Percentiles rank a stretch among this genome's conserved stretches.
Conservation (phyloP, 2,329 filamentous ascomycete species). For the Epichloe sylvatica region DNA sequence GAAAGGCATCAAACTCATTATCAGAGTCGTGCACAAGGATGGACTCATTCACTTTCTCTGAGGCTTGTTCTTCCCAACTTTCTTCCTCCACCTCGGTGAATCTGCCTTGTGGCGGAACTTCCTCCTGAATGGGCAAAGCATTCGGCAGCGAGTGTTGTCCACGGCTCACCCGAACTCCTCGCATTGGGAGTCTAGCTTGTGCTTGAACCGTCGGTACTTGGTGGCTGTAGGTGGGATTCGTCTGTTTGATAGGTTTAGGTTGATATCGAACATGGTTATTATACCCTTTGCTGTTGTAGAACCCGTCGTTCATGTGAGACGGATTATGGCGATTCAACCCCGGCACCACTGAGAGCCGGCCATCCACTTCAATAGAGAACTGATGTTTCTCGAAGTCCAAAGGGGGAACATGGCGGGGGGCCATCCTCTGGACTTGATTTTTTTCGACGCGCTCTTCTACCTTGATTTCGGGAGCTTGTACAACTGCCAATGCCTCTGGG, state of each 20-base stretch:
- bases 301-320: constrained; percentile 20
- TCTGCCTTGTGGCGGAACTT: not conserved
- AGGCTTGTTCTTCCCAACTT: constrained; percentile 10
- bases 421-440: not conserved
- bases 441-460: not conserved
- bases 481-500: constrained; percentile 6
- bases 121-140: constrained; percentile 1
- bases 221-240: constrained; percentile 9
- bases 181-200: constrained; percentile 25
- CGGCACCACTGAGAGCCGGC: constrained; percentile 19
- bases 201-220: constrained; percentile 9
- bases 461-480: constrained; percentile 5
- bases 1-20: constrained; percentile 12
- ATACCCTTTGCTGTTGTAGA: constrained; percentile 14
- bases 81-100: constrained; percentile 9
- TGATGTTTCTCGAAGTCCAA: constrained; percentile 1
- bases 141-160: not conserved
- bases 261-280: constrained; percentile 9
- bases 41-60: constrained; percentile 9
- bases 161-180: constrained; percentile 12
- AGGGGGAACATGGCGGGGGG: not conserved
- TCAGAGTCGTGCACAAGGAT: constrained; percentile 11
- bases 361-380: constrained; percentile 3
- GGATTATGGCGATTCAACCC: constrained; percentile 13
- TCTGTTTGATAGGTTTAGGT: constrained; percentile 9